Conservation (phyloP, 2,329 filamentous ascomycete species). For the Arachnopeziza araneosa region DNA sequence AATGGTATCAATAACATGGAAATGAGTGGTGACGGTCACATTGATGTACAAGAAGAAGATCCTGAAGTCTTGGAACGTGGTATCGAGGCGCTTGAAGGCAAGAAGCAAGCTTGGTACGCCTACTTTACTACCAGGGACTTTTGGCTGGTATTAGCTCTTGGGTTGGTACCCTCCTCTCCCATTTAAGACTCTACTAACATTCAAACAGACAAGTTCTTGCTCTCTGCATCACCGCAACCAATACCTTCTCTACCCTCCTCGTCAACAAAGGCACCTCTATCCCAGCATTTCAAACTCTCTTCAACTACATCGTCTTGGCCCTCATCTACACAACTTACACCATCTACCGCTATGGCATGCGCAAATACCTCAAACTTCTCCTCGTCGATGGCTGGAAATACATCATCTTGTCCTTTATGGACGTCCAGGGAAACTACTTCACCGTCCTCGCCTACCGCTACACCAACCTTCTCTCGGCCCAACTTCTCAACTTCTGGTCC, state of each 20-base stretch:
- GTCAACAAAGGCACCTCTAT: conserved; percentile 65
- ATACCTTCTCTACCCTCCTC: conserved; percentile 81
- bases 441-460: conserved; percentile 85
- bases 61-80: conserved; percentile 32
- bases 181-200: conserved; percentile 2
- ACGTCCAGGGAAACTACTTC: conserved; percentile 97
- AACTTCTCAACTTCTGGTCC: conserved; percentile 98
- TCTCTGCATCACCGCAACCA: conserved; percentile 86
- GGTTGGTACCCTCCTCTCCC: conserved; percentile 40
- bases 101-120: conserved; percentile 55
- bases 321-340: conserved; percentile 77
- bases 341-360: conserved; percentile 71
- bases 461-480: conserved; percentile 44
- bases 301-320: conserved; percentile 85
- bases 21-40: conserved; percentile 5
- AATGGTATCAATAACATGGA: conserved; percentile 10
- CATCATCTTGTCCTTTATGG: conserved; percentile 84
- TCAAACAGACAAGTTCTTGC: conserved; percentile 64
- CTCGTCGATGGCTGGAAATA: conserved; percentile 83
- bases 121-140: conserved; percentile 85
- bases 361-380: conserved; percentile 60
- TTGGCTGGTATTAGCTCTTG: conserved; percentile 74
- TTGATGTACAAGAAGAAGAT: conserved; percentile 14
- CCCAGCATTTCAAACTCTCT: conserved; percentile 91
- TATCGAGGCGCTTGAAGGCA: conserved; percentile 49